phyloP scores from a whole-genome alignment of 2,329 filamentous ascomycete species.

The Magnaporthiopsis incrustans region DNA sequence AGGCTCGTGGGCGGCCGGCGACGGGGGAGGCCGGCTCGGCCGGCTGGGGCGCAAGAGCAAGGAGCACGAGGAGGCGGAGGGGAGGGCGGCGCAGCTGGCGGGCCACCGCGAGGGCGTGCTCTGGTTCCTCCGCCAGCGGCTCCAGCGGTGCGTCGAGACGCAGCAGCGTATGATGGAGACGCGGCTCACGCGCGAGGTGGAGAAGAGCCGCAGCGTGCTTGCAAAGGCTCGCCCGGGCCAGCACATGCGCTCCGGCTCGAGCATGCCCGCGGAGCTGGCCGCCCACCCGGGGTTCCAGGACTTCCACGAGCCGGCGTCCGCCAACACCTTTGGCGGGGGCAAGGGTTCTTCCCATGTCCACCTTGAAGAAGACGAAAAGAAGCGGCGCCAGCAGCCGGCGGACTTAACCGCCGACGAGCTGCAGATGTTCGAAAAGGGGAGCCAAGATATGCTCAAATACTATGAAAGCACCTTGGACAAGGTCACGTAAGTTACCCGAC shows the following conservation, averaged over 20 bases:
- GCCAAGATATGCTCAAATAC: slow-evolving; percentile 85
- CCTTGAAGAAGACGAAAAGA: slow-evolving; percentile 15
- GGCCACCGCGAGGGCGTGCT: slow-evolving; percentile 75
- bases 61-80: slow-evolving; percentile 68
- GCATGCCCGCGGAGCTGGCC: neutral
- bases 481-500: slow-evolving; percentile 62
- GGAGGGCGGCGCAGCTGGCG: slow-evolving; percentile 54
- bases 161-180: slow-evolving; percentile 94
- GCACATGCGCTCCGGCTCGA: neutral
- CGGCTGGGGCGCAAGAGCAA: slow-evolving; percentile 30
- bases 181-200: slow-evolving; percentile 72
- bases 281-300: neutral
- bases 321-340: neutral
- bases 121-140: slow-evolving; percentile 67
- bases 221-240: slow-evolving; percentile 49
- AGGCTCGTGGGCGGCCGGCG: slow-evolving; percentile 59
- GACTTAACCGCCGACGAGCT: slow-evolving; percentile 75
- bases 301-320: neutral
- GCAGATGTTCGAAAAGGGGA: slow-evolving; percentile 89
- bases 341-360: neutral
- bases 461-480: slow-evolving; percentile 93
- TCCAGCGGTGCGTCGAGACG: slow-evolving; percentile 68
- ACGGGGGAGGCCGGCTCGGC: slow-evolving; percentile 19
- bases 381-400: slow-evolving; percentile 25
- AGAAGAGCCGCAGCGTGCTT: slow-evolving; percentile 80